phyloP scores from a whole-genome alignment of 177 flowering plant species.

The Vitis hybrid region DNA sequence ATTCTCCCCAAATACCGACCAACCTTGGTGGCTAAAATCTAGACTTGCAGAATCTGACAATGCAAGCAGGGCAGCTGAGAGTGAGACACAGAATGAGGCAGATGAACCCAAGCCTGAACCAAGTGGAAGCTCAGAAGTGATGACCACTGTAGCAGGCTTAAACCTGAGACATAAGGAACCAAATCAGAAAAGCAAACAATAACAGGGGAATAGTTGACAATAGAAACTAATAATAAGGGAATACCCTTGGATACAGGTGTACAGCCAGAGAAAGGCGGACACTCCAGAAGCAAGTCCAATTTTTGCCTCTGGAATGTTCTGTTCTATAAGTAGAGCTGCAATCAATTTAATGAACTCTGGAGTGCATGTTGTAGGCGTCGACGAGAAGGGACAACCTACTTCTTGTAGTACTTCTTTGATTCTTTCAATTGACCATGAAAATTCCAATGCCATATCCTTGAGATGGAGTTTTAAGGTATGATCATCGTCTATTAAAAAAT shows the following conservation, averaged over 20 bases:
- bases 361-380: constrained; percentile 57
- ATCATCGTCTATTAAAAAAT: constrained; percentile 38
- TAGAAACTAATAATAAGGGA: background rate
- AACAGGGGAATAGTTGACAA: background rate
- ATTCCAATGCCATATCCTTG: constrained; percentile 67
- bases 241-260: constrained; percentile 78
- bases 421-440: constrained; percentile 75
- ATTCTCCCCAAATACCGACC: constrained; percentile 55
- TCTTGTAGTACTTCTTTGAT: constrained; percentile 53
- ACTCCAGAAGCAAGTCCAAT: constrained; percentile 73
- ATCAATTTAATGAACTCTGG: constrained; percentile 41
- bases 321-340: constrained; percentile 62
- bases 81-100: constrained; percentile 85
- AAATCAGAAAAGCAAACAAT: constrained; percentile 1
- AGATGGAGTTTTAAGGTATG: constrained; percentile 62
- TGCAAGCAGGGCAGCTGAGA: constrained; percentile 77
- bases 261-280: constrained; percentile 82
- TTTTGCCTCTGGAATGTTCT: constrained; percentile 76
- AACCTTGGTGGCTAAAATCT: constrained; percentile 55
- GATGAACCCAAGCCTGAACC: constrained; percentile 98
- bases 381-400: constrained; percentile 25
- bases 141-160: constrained; percentile 69
- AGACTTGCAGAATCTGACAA: constrained; percentile 42
- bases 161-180: constrained; percentile 38
- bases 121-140: constrained; percentile 87